Evolutionary conservation across 257 asterid genomes (phyloP).

Genomic region (Leptodermis oblonga): DNA sequence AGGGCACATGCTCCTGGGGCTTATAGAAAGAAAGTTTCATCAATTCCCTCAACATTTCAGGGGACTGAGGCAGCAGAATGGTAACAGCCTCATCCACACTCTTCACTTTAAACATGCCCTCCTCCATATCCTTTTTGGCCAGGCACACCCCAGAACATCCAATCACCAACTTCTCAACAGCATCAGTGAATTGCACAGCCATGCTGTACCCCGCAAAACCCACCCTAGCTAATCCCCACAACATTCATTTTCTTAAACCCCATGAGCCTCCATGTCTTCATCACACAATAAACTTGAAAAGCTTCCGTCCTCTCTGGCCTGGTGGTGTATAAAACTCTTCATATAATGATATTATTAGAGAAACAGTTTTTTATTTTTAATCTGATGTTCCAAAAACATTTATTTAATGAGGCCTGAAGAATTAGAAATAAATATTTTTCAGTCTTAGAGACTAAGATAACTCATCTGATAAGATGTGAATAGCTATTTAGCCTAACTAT

Average conservation of each 20-base stretch:
- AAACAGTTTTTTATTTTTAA: too few relatives aligned
- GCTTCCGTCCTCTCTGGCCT: constrained; percentile 52
- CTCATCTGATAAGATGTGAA: constrained; percentile 33
- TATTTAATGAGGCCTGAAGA: too few relatives aligned
- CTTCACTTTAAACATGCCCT: constrained; percentile 64
- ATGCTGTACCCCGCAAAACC: too few relatives aligned
- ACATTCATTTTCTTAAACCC: too few relatives aligned
- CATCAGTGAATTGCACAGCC: constrained; percentile 68
- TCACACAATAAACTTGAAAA: constrained; percentile 65
- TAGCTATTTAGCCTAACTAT: neutral
- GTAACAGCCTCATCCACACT: too few relatives aligned
- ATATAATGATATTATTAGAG: constrained; percentile 59
- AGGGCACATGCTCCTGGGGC: constrained; percentile 58
- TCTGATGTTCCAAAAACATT: too few relatives aligned
- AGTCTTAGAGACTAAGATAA: too few relatives aligned
- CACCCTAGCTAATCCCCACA: too few relatives aligned
- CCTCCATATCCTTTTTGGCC: constrained; percentile 75
- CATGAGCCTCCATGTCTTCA: constrained; percentile 70
- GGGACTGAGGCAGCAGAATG: too few relatives aligned
- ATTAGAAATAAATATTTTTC: constrained; percentile 74
- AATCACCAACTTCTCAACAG: constrained; percentile 53
- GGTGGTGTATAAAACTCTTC: constrained; percentile 54
- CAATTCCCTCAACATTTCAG: constrained; percentile 50
- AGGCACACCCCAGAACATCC: constrained; percentile 71
- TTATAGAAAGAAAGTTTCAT: constrained; percentile 55